phyloP scores from a whole-genome alignment of 805 yeast species.

The Metschnikowia picachoensis region DNA sequence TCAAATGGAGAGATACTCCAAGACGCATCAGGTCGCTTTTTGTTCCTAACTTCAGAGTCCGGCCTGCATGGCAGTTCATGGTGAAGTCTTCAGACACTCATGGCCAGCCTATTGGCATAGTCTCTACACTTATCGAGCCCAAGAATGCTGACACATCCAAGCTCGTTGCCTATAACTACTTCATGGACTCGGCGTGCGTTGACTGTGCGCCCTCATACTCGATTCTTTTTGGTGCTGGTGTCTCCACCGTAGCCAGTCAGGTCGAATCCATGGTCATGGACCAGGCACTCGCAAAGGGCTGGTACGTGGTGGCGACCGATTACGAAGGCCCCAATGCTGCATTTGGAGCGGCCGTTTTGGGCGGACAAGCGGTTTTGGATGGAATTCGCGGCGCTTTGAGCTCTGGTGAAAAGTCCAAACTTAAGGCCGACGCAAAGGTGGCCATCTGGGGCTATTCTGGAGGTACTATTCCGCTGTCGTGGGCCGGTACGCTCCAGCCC shows the following conservation, averaged over 20 bases:
- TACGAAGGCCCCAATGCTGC: slow-evolving; percentile 32
- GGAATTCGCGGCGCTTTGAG: slow-evolving; percentile 26
- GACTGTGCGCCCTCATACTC: slow-evolving; percentile 22
- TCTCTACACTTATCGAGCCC: slow-evolving; percentile 21
- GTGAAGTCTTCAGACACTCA: slow-evolving; percentile 20
- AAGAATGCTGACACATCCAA: slow-evolving; percentile 21
- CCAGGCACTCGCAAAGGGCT: slow-evolving; percentile 24
- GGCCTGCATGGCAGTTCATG: slow-evolving; percentile 20
- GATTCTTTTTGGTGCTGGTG: slow-evolving; percentile 13
- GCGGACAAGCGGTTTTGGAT: slow-evolving; percentile 30
- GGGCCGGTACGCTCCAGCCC: slow-evolving; percentile 37
- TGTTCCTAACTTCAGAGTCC: slow-evolving; percentile 2
- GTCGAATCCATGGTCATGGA: slow-evolving; percentile 15
- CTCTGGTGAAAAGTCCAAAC: slow-evolving; percentile 17
- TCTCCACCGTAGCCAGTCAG: slow-evolving; percentile 13
- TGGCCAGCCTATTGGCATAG: slow-evolving; percentile 20
- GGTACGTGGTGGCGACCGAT: slow-evolving; percentile 32
- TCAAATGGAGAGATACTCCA: slow-evolving; percentile 7
- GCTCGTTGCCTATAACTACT: slow-evolving; percentile 20
- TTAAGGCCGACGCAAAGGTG: slow-evolving; percentile 18
- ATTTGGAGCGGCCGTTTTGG: slow-evolving; percentile 30
- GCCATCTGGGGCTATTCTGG: slow-evolving; percentile 38
- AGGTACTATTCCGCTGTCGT: slow-evolving; percentile 35
- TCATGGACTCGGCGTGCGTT: slow-evolving; percentile 19
- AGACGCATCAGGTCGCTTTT: slow-evolving; percentile 7